Evolutionary conservation across 2,329 filamentous ascomycete species (phyloP).

Genomic region (Coniochaeta sp.): DNA sequence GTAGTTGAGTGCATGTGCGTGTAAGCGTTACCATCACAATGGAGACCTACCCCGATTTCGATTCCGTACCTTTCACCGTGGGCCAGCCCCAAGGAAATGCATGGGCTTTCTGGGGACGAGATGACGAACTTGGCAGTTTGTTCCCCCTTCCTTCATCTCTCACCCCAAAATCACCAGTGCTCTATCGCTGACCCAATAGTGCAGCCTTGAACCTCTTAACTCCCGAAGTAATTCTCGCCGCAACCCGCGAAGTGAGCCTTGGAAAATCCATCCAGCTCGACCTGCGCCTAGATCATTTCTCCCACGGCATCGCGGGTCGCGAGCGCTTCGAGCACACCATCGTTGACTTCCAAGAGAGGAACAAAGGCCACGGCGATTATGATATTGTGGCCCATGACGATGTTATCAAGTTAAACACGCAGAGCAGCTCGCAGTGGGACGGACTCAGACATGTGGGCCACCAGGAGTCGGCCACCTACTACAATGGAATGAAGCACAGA

Average conservation of each 20-base stretch:
- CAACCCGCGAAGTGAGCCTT: neutral
- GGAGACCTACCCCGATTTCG: neutral
- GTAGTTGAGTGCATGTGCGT: too few relatives aligned
- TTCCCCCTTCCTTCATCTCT: neutral
- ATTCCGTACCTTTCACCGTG: neutral
- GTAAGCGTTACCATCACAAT: neutral
- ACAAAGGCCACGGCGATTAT: neutral
- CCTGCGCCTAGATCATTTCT: neutral
- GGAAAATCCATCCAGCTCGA: neutral
- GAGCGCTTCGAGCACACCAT: neutral
- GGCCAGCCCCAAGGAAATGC: neutral
- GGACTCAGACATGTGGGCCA: constrained; percentile 24
- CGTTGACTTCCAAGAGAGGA: neutral
- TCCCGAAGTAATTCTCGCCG: neutral
- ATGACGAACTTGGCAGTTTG: neutral
- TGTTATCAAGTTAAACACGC: constrained; percentile 6
- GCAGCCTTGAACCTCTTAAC: neutral
- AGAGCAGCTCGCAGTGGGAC: constrained; percentile 16
- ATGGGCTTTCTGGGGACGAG: neutral
- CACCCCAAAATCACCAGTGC: neutral
- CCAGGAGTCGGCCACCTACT: neutral
- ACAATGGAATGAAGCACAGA: neutral
- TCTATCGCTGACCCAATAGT: neutral
- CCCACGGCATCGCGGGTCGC: neutral
- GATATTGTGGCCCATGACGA: neutral